phyloP scores from a whole-genome alignment of 345 rosid genomes.

The Gossypium arboreum region DNA sequence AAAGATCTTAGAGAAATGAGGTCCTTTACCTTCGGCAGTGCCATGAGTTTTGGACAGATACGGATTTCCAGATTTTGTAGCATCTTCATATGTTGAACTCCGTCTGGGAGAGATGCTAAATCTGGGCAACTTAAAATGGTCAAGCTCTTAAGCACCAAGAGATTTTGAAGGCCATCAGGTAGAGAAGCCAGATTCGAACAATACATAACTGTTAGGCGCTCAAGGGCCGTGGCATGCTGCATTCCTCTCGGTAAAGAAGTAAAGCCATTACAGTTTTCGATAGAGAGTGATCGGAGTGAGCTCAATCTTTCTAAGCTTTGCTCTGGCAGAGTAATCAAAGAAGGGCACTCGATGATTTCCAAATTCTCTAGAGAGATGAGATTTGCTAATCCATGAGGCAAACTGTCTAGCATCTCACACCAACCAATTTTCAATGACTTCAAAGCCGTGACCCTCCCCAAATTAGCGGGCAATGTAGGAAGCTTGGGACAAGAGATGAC shows the following conservation, averaged over 20 bases:
- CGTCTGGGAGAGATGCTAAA: conserved; percentile 16
- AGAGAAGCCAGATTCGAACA: conserved; percentile 21
- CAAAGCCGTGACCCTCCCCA: conserved; percentile 5
- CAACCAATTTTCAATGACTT: conserved; percentile 12
- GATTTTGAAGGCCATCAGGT: conserved; percentile 5
- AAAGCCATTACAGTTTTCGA: conserved; percentile 20
- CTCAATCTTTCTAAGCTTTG: conserved; percentile 1
- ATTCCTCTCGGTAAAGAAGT: conserved; percentile 16
- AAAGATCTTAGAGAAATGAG: conserved; percentile 16
- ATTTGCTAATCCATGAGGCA: not conserved
- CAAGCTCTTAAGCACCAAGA: conserved; percentile 13
- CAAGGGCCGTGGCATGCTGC: conserved; percentile 16
- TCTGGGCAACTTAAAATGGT: conserved; percentile 22
- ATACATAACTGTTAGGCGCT: conserved; percentile 23
- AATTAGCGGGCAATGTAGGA: not conserved
- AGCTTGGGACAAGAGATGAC: conserved; percentile 22
- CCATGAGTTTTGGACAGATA: conserved; percentile 8
- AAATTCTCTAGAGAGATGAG: conserved; percentile 6
- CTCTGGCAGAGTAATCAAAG: not conserved
- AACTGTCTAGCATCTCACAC: conserved; percentile 1
- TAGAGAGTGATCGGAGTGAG: not conserved
- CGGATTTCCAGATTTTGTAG: conserved; percentile 19
- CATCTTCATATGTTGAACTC: not conserved
- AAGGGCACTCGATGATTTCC: conserved; percentile 10
- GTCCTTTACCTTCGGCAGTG: conserved; percentile 10